phyloP scores from a whole-genome alignment of 345 rosid species.

The Syzygium jambos region DNA sequence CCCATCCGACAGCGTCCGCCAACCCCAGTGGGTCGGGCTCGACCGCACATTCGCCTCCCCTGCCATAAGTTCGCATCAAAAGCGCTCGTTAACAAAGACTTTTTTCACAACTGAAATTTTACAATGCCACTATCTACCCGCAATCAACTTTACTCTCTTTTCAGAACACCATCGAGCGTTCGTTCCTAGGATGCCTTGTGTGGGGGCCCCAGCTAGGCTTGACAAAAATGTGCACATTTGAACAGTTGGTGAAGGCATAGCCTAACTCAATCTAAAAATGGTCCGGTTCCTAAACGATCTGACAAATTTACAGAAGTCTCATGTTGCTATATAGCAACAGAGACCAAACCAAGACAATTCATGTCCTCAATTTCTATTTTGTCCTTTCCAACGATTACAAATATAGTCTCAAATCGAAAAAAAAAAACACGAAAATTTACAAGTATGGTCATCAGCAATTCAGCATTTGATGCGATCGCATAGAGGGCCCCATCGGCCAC shows the following conservation, averaged over 20 bases:
- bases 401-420: background rate
- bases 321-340: background rate
- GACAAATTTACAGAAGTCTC: background rate
- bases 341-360: background rate
- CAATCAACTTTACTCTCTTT: background rate
- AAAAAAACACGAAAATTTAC: background rate
- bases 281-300: background rate
- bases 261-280: background rate
- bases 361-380: background rate
- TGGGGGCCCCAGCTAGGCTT: background rate
- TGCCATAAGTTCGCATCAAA: background rate
- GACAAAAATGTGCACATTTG: background rate
- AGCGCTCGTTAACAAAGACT: background rate
- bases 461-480: background rate
- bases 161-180: background rate
- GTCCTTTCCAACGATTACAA: background rate
- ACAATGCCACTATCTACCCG: background rate
- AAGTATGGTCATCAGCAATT: background rate
- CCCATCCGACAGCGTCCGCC: conserved; percentile 75
- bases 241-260: background rate
- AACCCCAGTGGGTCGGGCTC: conserved; percentile 81
- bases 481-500: background rate
- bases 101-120: background rate
- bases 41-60: conserved; percentile 80
- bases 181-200: background rate